Evolutionary conservation across 352 stramenopile species (phyloP), one percentile per base, ranked within the genome.

Genomic region (Stramenopiles sp.): DNA sequence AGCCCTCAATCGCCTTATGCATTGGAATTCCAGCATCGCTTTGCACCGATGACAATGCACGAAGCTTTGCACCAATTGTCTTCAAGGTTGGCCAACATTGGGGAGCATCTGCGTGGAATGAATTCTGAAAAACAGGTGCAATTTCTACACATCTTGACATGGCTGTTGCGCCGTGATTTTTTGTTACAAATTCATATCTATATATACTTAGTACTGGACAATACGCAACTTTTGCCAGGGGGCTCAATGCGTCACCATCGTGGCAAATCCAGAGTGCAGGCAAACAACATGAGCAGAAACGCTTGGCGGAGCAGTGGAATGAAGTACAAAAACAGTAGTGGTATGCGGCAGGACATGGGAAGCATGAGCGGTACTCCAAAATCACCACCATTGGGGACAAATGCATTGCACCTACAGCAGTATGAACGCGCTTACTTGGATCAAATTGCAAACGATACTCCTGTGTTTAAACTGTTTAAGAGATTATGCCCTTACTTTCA

Each of bases 61-160:
- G 30, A 78, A 33, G 71, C 71, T 4, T 33, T 78, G 71, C 30
- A 78, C 22, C 71, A 78, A 31, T 33, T 78, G 8, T 78, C 71
- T 14, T 78, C 71, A 33, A 31, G 71, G 14, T 78, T 78, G 22
- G 31, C 71, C 4, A 78, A 78, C 22, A 78, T 78, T 14, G 71
- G 71, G 30, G 71, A 78, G 22, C 71, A 78, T 33, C 8, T 78
- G 22, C 4, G 71, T 14, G 71, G 71, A 33, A 78, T 78, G 71
- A 78, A 33, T 33, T 78, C 71, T 14, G 71, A 78, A 14, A 4
- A 14, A 78, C 71, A 94, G 80, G 87, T 89, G 32, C 89, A 93
- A 88, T 93, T 93, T 83, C 87, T 94, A 67, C 87, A 93, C 83
- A 93, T 94, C 86, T 85, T 94, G 76, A 87, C 93, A 32, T 94